These are phyloP conservation scores for Tolypocladium sp. DNA, from an alignment of 2,329 filamentous ascomycete species.

Conservation along the genomic window DNA sequence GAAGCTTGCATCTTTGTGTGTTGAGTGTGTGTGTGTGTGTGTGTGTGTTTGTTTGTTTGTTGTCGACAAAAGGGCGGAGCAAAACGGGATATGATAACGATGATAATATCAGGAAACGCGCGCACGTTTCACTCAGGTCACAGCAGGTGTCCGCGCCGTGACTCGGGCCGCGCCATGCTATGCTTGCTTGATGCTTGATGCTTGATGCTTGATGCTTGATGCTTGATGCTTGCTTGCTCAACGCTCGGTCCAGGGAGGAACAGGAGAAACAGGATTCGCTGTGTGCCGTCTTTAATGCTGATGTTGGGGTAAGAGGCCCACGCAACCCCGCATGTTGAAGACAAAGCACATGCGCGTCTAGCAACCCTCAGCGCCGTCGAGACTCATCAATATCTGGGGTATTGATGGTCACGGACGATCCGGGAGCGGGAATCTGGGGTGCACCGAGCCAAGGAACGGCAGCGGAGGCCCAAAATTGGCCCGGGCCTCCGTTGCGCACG, in stretches of 20 bases:
- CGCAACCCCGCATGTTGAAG: background rate
- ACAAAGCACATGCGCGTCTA: background rate
- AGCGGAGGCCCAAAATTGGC: constrained; percentile 14
- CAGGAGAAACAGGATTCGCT: background rate
- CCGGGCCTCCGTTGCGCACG: constrained; percentile 17
- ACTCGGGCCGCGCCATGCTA: background rate
- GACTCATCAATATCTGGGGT: background rate
- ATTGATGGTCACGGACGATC: background rate
- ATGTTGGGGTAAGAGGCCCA: background rate
- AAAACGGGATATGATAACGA: background rate
- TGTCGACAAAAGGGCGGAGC: background rate
- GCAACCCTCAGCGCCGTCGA: background rate
- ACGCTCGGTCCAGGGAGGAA: no score
- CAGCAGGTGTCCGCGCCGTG: background rate
- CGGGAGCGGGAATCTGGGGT: background rate
- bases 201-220: background rate
- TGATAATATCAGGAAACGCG: background rate
- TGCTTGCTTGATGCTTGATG: background rate
- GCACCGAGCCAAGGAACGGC: background rate
- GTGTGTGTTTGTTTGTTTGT: background rate
- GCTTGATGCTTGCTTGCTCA: background rate
- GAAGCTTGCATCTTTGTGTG: constrained; percentile 13
- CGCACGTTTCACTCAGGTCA: background rate
- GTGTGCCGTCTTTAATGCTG: background rate
- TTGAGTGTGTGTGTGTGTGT: background rate